Evolutionary conservation across 1,284 basidiomycete species (phyloP), one percentile per base, ranked within the genome.

Genomic region (Peniophora sp.): DNA sequence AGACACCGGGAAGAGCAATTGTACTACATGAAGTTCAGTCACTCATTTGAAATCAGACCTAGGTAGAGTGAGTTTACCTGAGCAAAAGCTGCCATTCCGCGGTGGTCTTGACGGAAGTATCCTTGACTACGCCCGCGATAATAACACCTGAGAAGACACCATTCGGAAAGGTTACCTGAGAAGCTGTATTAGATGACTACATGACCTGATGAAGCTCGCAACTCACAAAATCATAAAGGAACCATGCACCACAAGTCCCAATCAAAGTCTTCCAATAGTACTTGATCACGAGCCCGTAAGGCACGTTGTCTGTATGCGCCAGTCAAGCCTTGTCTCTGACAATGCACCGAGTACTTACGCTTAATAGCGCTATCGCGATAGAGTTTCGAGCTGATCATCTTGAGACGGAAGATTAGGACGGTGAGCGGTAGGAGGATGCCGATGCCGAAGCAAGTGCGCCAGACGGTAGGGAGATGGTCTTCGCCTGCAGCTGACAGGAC

Each of bases 361-460:
- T 83, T 81, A 57, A 88, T 85, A 2, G 84, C 83, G 25, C 78
- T 74, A 53, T 81, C 73, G 48, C 77, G 74, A 62, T 83, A 89
- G 35, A 89, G 70, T 56, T 74, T 74, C 19, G 83, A 77, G 58
- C 78, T 86, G 59, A 87, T 62, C 83, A 89, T 89, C 47, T 77
- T 72, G 58, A 87, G 65, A 46, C 87, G 81, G 68, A 87, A 85
- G 60, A 79, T 72, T 61, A 91, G 83, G 41, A 91, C 87, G 2
- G 74, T 74, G 47, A 87, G 61, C 3, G 88, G 86, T 9, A 88
- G 71, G 17, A 86, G 41, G 27, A 85, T 77, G 17, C 85, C 84
- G 48, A 91, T 72, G 2, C 84, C 87, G 59, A 89, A 88, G 60
- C 80, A 83, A 49, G 85, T 77, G 20, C 88, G 75, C 89, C 89